phyloP scores from a whole-genome alignment of 2,329 filamentous ascomycete species.

The Rhytidhysteron rufulum region DNA sequence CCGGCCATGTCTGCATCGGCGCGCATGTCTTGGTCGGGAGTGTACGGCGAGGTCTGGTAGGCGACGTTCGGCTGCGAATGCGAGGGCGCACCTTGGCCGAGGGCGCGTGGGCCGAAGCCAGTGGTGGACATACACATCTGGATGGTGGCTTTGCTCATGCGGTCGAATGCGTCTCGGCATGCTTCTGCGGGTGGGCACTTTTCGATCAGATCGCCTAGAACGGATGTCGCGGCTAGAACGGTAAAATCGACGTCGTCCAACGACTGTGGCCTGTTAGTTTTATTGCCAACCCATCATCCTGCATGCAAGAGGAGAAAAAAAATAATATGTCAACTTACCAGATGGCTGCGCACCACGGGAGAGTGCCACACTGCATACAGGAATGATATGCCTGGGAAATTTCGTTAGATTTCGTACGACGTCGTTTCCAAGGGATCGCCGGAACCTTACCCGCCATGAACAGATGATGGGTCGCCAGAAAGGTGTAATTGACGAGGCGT shows the following conservation, averaged over 20 bases:
- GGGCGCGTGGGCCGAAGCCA: slow-evolving; percentile 61
- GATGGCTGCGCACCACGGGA: slow-evolving; percentile 74
- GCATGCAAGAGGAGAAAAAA: no score
- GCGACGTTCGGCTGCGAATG: slow-evolving; percentile 11
- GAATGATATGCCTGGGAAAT: slow-evolving; percentile 68
- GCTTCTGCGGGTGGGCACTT: slow-evolving; percentile 95
- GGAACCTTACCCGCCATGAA: slow-evolving; percentile 79
- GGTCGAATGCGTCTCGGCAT: slow-evolving; percentile 89
- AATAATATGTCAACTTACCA: slow-evolving; percentile 57
- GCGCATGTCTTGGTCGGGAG: slow-evolving; percentile 26
- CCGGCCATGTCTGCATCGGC: slow-evolving; percentile 33
- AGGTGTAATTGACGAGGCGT: slow-evolving; percentile 92
- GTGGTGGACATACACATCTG: slow-evolving; percentile 90
- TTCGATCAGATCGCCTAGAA: slow-evolving; percentile 84
- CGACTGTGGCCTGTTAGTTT: slow-evolving; percentile 44
- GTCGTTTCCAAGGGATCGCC: slow-evolving; percentile 8
- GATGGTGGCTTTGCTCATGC: slow-evolving; percentile 91
- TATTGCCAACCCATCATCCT: no score
- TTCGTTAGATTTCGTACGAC: slow-evolving; percentile 10
- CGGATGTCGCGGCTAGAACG: slow-evolving; percentile 86
- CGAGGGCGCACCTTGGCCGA: slow-evolving; percentile 18
- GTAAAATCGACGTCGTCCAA: slow-evolving; percentile 98
- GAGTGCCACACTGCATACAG: slow-evolving; percentile 98
- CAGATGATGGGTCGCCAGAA: slow-evolving; percentile 89
- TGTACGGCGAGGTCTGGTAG: slow-evolving; percentile 7